Conservation (phyloP, 148 eudicot species). For the Vaccinium vitisidaea region DNA sequence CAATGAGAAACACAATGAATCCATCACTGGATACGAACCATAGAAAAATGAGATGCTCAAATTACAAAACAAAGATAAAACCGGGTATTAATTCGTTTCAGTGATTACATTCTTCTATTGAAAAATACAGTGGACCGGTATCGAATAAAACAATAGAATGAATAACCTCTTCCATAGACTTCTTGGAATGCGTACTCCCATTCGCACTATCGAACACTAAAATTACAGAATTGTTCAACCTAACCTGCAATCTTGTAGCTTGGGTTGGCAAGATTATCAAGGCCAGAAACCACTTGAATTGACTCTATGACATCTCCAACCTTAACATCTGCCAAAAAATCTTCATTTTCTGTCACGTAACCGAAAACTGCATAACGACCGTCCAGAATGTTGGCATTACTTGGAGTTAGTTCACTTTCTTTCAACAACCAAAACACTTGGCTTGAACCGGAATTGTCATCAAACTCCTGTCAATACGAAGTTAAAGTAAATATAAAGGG, state of each 20-base stretch:
- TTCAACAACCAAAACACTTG: constrained; percentile 95
- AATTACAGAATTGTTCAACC: neutral
- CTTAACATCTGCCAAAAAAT: constrained; percentile 82
- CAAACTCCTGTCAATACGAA: constrained; percentile 69
- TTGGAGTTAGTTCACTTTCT: constrained; percentile 96
- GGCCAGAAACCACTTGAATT: constrained; percentile 77
- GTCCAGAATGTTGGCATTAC: constrained; percentile 94
- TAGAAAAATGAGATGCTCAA: neutral
- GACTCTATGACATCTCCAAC: constrained; percentile 97
- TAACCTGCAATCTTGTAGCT: constrained; percentile 94
- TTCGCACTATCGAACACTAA: neutral
- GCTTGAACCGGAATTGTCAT: constrained; percentile 87
- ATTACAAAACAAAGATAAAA: neutral
- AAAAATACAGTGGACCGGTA: neutral
- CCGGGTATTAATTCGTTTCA: neutral
- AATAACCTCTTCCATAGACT: constrained; percentile 10
- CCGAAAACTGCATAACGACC: constrained; percentile 96
- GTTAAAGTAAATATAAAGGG: constrained; percentile 8
- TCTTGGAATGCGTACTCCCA: neutral
- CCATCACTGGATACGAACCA: neutral
- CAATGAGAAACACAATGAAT: too few species aligned
- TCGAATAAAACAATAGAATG: constrained; percentile 8
- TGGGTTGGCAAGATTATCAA: constrained; percentile 88
- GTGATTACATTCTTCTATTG: constrained; percentile 5
- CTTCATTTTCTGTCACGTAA: constrained; percentile 85